These are phyloP conservation scores for Ophiocordyceps unilateralis DNA, from an alignment of 2,329 filamentous ascomycete species.

Conservation along the genomic window DNA sequence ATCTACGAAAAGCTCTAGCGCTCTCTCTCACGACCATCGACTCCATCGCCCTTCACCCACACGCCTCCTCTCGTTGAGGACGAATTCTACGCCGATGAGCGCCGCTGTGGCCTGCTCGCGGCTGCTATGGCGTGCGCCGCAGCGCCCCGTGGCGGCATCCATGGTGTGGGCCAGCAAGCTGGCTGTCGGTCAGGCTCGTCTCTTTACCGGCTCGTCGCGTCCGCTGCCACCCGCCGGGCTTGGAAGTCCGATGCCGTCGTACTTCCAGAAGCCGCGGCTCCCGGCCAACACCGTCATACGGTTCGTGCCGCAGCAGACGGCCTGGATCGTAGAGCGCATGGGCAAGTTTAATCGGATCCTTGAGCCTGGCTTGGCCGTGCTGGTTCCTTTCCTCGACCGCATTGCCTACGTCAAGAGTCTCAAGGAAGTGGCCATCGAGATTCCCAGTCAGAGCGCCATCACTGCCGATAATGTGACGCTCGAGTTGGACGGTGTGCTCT, in stretches of 20 bases:
- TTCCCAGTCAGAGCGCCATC: slow-evolving; percentile 92
- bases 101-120: slow-evolving; percentile 1
- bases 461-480: slow-evolving; percentile 97
- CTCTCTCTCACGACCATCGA: not conserved
- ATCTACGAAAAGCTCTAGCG: not conserved
- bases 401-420: slow-evolving; percentile 97
- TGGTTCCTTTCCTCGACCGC: slow-evolving; percentile 81
- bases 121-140: slow-evolving; percentile 5
- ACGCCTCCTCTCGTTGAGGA: not conserved
- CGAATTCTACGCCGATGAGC: slow-evolving; percentile 2
- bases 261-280: slow-evolving; percentile 58
- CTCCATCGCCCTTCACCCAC: not conserved
- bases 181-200: slow-evolving; percentile 5
- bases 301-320: slow-evolving; percentile 98
- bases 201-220: slow-evolving; percentile 14
- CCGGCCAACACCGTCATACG: slow-evolving; percentile 90
- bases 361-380: slow-evolving; percentile 74
- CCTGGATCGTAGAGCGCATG: slow-evolving; percentile 99
- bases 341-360: slow-evolving; percentile 91
- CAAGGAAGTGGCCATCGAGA: slow-evolving; percentile 93
- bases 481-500: slow-evolving; percentile 88
- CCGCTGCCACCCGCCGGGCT: slow-evolving; percentile 16
- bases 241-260: slow-evolving; percentile 37
- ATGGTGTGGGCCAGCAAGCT: not conserved
- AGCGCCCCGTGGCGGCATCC: slow-evolving; percentile 1